Conservation (phyloP, 2,329 filamentous ascomycete genomes). For the Colletotrichum truncatum region DNA sequence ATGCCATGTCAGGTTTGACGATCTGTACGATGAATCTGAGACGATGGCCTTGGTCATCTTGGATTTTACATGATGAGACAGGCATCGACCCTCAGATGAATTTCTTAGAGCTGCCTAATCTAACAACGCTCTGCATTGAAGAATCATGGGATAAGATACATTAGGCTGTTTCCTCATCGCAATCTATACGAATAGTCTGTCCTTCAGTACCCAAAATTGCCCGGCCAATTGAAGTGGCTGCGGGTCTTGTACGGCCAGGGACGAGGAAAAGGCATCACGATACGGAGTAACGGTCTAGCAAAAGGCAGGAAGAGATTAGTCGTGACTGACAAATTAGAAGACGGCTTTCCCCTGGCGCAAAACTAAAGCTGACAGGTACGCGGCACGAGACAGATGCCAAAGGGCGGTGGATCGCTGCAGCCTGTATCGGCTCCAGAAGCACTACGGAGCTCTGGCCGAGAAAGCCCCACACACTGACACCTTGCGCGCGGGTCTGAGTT, state of each 20-base stretch:
- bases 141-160: background rate
- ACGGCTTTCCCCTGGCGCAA: background rate
- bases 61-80: background rate
- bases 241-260: background rate
- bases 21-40: background rate
- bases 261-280: background rate
- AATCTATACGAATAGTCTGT: no score
- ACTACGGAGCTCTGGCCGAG: no score
- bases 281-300: background rate
- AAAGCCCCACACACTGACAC: background rate
- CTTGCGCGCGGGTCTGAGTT: slow-evolving; percentile 21
- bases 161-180: background rate
- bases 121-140: no score
- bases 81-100: no score
- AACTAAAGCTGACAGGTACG: no score
- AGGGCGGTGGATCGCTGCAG: no score
- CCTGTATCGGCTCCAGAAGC: no score
- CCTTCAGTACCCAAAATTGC: background rate
- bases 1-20: background rate
- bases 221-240: background rate
- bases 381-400: no score
- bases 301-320: background rate
- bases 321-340: slow-evolving; percentile 4
- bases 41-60: background rate
- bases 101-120: no score